Percentiles rank a stretch among this genome's conserved stretches.
Conservation (phyloP, 2,329 filamentous ascomycete species). For the Graphilbum ipis-grandicollis region DNA sequence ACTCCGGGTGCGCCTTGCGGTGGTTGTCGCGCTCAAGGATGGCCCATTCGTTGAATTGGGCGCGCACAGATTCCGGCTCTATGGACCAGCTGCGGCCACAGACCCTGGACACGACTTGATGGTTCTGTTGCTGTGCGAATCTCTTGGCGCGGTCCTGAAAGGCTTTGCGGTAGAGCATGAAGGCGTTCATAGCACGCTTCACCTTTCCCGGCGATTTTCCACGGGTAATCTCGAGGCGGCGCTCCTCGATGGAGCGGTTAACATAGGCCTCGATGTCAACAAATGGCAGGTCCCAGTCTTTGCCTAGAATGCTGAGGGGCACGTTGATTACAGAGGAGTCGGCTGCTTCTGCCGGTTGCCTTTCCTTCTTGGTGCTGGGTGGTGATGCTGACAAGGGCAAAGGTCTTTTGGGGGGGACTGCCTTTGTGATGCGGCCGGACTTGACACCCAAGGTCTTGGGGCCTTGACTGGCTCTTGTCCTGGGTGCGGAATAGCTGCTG, state of each 20-base stretch:
- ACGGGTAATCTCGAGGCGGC: conserved; percentile 50
- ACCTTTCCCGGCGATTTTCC: conserved; percentile 58
- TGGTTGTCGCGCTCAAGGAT: conserved; percentile 73
- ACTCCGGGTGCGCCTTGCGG: conserved; percentile 66
- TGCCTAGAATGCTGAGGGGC: conserved; percentile 56
- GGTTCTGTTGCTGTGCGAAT: conserved; percentile 72
- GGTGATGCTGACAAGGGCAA: conserved; percentile 3
- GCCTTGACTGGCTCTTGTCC: conserved; percentile 12
- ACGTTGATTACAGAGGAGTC: conserved; percentile 25
- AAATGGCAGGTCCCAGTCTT: conserved; percentile 43
- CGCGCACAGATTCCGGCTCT: conserved; percentile 55
- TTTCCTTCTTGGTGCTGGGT: conserved; percentile 17
- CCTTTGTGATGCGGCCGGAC: conserved; percentile 18
- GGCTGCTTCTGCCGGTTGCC: conserved; percentile 15
- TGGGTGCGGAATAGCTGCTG: conserved; percentile 11
- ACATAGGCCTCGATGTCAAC: conserved; percentile 71
- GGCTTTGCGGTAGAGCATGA: conserved; percentile 92
- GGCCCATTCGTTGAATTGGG: conserved; percentile 64
- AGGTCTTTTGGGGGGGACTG: conserved; percentile 23
- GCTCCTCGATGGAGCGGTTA: conserved; percentile 47
- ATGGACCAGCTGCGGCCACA: conserved; percentile 74
- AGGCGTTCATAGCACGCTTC: conserved; percentile 90
- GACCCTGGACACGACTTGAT: conserved; percentile 80
- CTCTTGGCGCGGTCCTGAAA: conserved; percentile 76
- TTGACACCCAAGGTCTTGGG: conserved; percentile 17